Evolutionary conservation across 139 green algal genomes (phyloP).

Genomic region (Chlamydomonas applanata): DNA sequence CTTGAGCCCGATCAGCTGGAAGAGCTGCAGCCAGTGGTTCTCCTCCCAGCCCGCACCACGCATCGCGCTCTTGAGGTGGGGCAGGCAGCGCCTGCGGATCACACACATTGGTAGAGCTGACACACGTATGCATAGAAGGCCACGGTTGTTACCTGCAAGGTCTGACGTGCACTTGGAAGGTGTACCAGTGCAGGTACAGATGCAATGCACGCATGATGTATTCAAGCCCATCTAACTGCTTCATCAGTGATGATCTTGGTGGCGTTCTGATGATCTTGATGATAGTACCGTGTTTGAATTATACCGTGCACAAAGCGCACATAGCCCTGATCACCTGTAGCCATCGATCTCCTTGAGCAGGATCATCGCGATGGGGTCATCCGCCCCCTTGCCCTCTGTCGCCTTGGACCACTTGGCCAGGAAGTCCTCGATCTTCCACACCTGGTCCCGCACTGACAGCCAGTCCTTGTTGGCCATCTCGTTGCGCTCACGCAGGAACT

Average conservation of each 20-base stretch:
- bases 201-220: too few relatives aligned
- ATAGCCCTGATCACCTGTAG: too few relatives aligned
- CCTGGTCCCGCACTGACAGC: slow-evolving; percentile 68
- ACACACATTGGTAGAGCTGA: neutral
- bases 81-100: slow-evolving; percentile 61
- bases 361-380: slow-evolving; percentile 58
- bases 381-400: slow-evolving; percentile 33
- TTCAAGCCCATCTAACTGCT: too few relatives aligned
- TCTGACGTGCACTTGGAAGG: neutral
- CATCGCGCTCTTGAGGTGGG: slow-evolving; percentile 65
- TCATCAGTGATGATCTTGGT: too few relatives aligned
- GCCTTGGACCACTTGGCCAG: slow-evolving; percentile 67
- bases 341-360: slow-evolving; percentile 58
- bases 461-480: slow-evolving; percentile 66
- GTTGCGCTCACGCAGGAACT: slow-evolving; percentile 63
- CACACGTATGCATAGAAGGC: too few relatives aligned
- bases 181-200: too few relatives aligned
- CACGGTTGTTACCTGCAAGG: neutral
- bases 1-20: slow-evolving; percentile 63
- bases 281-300: too few relatives aligned
- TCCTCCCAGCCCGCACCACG: slow-evolving; percentile 69
- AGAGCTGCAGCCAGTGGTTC: slow-evolving; percentile 77
- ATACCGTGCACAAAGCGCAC: too few relatives aligned
- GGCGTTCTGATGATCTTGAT: too few relatives aligned
- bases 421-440: slow-evolving; percentile 83